Conservation (phyloP, 2,329 filamentous ascomycete genomes). For the Chrysosphaeria jannelii region DNA sequence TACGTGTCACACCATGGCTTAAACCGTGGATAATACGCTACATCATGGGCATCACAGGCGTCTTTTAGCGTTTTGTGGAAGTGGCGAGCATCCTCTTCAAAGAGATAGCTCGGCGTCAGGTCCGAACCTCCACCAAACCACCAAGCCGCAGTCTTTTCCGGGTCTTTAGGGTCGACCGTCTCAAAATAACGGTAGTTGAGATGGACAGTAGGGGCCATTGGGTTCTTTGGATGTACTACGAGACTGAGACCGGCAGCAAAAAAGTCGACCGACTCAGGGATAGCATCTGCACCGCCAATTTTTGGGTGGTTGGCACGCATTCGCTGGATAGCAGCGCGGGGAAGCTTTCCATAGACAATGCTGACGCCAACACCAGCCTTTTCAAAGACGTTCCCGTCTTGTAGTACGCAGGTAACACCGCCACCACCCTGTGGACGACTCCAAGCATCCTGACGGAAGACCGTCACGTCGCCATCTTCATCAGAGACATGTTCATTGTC, state of each 20-base stretch:
- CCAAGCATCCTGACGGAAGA: slow-evolving; percentile 66
- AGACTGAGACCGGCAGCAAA: slow-evolving; percentile 84
- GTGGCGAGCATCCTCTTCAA: slow-evolving; percentile 88
- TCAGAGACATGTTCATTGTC: slow-evolving; percentile 4
- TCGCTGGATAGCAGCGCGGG: slow-evolving; percentile 60
- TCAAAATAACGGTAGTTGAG: slow-evolving; percentile 98
- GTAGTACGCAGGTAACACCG: slow-evolving; percentile 77
- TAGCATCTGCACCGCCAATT: slow-evolving; percentile 29
- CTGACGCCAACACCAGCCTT: slow-evolving; percentile 91
- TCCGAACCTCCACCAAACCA: slow-evolving; percentile 96
- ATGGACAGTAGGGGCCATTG: slow-evolving; percentile 91
- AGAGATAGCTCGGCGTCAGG: slow-evolving; percentile 75
- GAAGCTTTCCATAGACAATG: slow-evolving; percentile 76
- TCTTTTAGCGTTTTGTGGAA: slow-evolving; percentile 88
- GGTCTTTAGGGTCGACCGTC: slow-evolving; percentile 60
- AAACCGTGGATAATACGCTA: slow-evolving; percentile 73
- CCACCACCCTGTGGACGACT: slow-evolving; percentile 65
- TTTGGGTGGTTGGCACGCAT: slow-evolving; percentile 93
- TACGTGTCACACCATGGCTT: slow-evolving; percentile 98
- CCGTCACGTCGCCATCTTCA: slow-evolving; percentile 1
- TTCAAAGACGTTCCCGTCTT: slow-evolving; percentile 91
- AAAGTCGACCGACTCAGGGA: slow-evolving; percentile 59
- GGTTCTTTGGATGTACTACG: slow-evolving; percentile 79
- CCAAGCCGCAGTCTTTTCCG: slow-evolving; percentile 46
- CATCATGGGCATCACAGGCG: slow-evolving; percentile 78